Percentiles rank a stretch among this genome's conserved stretches.
phyloP scores from a whole-genome alignment of 768 basidiomycete species.

The Erythrobasidium yunnanense region DNA sequence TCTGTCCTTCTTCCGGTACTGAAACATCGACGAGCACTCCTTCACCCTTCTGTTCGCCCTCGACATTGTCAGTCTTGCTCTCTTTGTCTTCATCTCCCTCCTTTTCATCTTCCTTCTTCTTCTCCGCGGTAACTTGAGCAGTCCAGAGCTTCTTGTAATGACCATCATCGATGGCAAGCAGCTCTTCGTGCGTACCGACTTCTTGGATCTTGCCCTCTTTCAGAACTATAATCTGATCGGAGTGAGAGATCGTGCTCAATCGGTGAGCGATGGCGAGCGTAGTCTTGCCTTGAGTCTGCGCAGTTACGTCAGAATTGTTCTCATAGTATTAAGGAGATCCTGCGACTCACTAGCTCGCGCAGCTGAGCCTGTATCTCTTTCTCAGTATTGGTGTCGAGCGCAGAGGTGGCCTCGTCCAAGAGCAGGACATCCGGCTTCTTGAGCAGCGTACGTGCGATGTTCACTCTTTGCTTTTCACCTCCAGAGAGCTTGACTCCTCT shows the following conservation, averaged over 20 bases:
- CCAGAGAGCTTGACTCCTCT: conserved; percentile 78
- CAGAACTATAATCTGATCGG: conserved; percentile 75
- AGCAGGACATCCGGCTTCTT: conserved; percentile 74
- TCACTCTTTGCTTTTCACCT: conserved; percentile 52
- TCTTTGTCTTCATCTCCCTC: background rate
- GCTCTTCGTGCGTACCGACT: conserved; percentile 47
- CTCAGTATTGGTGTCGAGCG: conserved; percentile 79
- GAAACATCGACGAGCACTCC: background rate
- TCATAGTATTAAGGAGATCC: background rate
- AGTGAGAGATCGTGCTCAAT: conserved; percentile 50
- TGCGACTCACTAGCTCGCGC: conserved; percentile 51
- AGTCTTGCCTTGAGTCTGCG: conserved; percentile 25
- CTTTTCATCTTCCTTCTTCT: background rate
- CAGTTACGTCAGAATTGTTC: background rate
- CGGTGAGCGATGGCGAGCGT: conserved; percentile 32
- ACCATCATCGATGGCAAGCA: conserved; percentile 21
- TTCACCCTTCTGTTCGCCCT: background rate
- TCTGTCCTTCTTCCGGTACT: background rate
- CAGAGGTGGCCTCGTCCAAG: conserved; percentile 46
- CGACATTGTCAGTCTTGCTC: background rate
- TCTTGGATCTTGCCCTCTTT: conserved; percentile 82
- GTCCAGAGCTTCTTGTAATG: conserved; percentile 25
- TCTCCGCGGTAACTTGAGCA: conserved; percentile 5
- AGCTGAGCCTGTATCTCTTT: conserved; percentile 78
- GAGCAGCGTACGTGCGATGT: conserved; percentile 72